A percentile compares a stretch with the other conserved stretches of the same genome.
Conservation (phyloP, 2,329 filamentous ascomycete species). For the Phialocephala sp. region DNA sequence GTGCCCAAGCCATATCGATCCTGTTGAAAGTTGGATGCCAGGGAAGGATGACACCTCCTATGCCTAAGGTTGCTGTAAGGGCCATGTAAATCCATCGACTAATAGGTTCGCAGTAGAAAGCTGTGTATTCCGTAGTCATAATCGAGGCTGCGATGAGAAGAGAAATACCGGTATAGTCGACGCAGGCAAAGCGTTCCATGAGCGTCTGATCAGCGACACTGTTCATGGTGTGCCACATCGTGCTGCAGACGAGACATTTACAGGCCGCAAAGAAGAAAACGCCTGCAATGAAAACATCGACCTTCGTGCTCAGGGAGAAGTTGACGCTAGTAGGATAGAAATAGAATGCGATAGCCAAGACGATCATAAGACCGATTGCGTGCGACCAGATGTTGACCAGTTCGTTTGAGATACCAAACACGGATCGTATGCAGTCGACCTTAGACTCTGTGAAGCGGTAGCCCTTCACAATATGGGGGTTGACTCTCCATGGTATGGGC, state of each 20-base stretch:
- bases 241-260: conserved; percentile 93
- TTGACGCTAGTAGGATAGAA: conserved; percentile 90
- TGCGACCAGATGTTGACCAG: conserved; percentile 99
- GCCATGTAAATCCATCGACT: conserved; percentile 87
- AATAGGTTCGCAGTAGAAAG: conserved; percentile 94
- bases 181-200: conserved; percentile 94
- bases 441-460: conserved; percentile 96
- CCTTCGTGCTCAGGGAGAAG: conserved; percentile 84
- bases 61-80: conserved; percentile 78
- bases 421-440: conserved; percentile 83
- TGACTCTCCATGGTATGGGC: conserved; percentile 90
- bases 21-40: conserved; percentile 98
- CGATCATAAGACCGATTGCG: conserved; percentile 83
- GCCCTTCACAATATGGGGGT: conserved; percentile 88
- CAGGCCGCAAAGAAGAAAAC: conserved; percentile 96
- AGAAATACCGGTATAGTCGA: conserved; percentile 98
- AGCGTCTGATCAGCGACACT: conserved; percentile 88
- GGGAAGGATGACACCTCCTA: conserved; percentile 87
- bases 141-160: conserved; percentile 94
- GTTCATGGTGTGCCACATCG: conserved; percentile 99
- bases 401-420: conserved; percentile 89
- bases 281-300: conserved; percentile 88
- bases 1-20: conserved; percentile 87
- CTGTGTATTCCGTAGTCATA: conserved; percentile 97
- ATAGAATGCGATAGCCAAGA: conserved; percentile 90